Base-by-base conservation (phyloP, 305 asterid species). In the Fraxinus nigra region DNA sequence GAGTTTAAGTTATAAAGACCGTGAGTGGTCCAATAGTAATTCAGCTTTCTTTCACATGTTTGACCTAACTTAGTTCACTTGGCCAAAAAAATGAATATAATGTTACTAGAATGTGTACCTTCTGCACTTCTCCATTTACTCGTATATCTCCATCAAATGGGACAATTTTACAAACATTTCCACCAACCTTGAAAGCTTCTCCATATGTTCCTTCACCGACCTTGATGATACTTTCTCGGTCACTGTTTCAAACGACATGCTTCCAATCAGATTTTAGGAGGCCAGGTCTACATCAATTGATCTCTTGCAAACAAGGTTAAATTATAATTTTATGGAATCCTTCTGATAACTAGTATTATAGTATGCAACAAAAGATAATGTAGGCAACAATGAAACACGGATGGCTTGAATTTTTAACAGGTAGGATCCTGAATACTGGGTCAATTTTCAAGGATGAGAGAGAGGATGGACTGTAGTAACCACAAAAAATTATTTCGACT, bases 131-230 rank as follows among this genome's bases (percentile, higher is more conserved):
- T 80, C 98, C 99, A 84, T 94, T 96, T 48, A 94, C 97, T 79
- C 73, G 90, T 54, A 89, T 82, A 81, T 93, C 90, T 79, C 98
- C 99, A 85, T 87, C 97, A 85, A 94, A 93, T 72, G 99, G 99
- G 80, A 96, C 99, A 84, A 96, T 93, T 86, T 96, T 96, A 85
- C 97, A 93, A 30, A 96, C 99, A 76, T 85, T 83, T 73, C 87
- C 85, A 0, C 98, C 98, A 76, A 92, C 94, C 88, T 88, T 96
- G 87, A 90, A 96, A 76, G 98, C 99, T 92, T 96, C 99, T 65
- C 99, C 99, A 78, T 74, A 96, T 51, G 99, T 96, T 56, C 98
- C 98, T 91, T 96, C 98, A 59, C 99, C 99, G 24, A 96, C 90
- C 88, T 96, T 96, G 38, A 85, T 79, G 72, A 96, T 87, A 81